Evolutionary conservation across 2,329 filamentous ascomycete genomes (phyloP).

Genomic region (Ophiostoma quercus): DNA sequence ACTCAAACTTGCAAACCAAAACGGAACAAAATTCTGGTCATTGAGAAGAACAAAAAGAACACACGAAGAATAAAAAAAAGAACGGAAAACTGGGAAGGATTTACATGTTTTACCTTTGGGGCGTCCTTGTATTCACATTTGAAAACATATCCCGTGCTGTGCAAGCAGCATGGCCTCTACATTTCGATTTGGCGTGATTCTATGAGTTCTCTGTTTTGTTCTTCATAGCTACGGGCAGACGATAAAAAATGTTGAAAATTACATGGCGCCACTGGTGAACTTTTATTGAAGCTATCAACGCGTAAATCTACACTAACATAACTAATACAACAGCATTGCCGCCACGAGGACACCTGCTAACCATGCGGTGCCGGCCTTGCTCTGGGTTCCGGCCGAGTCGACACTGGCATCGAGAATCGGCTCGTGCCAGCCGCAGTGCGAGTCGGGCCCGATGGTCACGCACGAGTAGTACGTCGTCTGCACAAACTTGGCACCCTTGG

Average conservation of each 20-base stretch:
- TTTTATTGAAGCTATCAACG: too few relatives aligned
- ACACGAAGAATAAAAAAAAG: not conserved
- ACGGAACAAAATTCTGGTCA: slow-evolving; percentile 13
- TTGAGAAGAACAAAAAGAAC: slow-evolving; percentile 3
- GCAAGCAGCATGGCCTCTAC: slow-evolving; percentile 17
- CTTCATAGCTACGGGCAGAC: not conserved
- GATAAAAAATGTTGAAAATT: slow-evolving; percentile 7
- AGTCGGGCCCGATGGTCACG: slow-evolving; percentile 32
- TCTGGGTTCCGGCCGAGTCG: not conserved
- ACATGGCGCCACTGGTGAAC: not conserved
- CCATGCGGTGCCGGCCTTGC: not conserved
- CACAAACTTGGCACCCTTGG: slow-evolving; percentile 30
- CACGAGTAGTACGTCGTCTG: slow-evolving; percentile 41
- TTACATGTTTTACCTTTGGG: slow-evolving; percentile 17
- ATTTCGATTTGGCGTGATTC: not conserved
- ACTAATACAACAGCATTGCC: not conserved
- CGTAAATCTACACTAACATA: too few relatives aligned
- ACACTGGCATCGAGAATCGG: slow-evolving; percentile 33
- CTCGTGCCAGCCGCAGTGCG: slow-evolving; percentile 40
- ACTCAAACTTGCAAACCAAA: not conserved
- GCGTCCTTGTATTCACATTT: slow-evolving; percentile 18
- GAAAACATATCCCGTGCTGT: slow-evolving; percentile 16
- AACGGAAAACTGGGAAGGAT: slow-evolving; percentile 13
- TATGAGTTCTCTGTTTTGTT: not conserved
- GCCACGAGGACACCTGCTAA: not conserved